Evolutionary conservation across 768 basidiomycete species (phyloP).

Genomic region (Suillus weaverae): DNA sequence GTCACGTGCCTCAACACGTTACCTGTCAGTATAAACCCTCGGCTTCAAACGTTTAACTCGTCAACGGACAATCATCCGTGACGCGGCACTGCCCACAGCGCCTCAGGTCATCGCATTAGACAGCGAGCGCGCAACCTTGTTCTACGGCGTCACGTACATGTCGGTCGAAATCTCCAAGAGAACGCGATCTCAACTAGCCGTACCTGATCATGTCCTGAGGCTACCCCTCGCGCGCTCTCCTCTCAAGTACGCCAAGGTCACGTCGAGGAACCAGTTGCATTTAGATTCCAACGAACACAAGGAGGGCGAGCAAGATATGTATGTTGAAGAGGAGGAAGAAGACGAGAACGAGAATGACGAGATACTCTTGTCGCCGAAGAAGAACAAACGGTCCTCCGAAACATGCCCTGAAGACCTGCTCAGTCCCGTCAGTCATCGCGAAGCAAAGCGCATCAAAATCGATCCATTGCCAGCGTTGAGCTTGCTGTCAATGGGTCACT

Average conservation of each 20-base stretch:
- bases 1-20: constrained; percentile 4
- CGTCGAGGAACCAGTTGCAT: constrained; percentile 11
- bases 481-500: constrained; percentile 8
- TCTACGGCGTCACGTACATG: neutral
- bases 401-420: constrained; percentile 12
- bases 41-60: neutral
- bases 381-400: constrained; percentile 34
- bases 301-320: constrained; percentile 2
- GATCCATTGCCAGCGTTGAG: constrained; percentile 19
- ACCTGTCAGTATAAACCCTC: neutral
- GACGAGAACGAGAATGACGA: constrained; percentile 41
- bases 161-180: constrained; percentile 17
- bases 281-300: constrained; percentile 1
- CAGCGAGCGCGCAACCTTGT: neutral
- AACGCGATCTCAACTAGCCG: constrained; percentile 53
- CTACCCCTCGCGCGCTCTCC: constrained; percentile 48
- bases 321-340: constrained; percentile 27
- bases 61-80: constrained; percentile 1
- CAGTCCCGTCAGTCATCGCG: constrained; percentile 18
- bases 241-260: constrained; percentile 50
- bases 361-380: constrained; percentile 34
- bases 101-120: neutral
- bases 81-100: neutral
- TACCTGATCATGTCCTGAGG: constrained; percentile 47
- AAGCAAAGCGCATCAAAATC: constrained; percentile 27